These are phyloP conservation scores for Penicillium sp. DNA, from an alignment of 2,329 filamentous ascomycete genomes.

Conservation along the genomic window DNA sequence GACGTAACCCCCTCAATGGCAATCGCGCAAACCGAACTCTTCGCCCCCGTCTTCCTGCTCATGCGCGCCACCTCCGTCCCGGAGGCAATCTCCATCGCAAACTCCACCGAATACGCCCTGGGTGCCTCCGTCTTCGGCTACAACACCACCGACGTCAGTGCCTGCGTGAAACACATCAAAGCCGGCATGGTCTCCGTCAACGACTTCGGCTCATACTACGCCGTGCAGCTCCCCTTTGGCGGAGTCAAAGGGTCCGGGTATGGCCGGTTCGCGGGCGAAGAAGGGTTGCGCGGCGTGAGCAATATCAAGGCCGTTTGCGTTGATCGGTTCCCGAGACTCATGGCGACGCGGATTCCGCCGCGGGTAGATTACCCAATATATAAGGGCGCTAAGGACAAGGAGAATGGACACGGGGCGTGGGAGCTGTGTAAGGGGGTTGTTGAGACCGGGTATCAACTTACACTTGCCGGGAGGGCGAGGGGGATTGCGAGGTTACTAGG, in stretches of 20 bases:
- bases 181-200: conserved; percentile 94
- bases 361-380: conserved; percentile 81
- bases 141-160: conserved; percentile 64
- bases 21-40: conserved; percentile 89
- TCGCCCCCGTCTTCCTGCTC: conserved; percentile 86
- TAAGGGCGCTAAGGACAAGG: conserved; percentile 57
- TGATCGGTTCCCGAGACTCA: conserved; percentile 65
- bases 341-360: conserved; percentile 78
- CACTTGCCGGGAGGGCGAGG: conserved; percentile 45
- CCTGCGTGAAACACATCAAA: conserved; percentile 70
- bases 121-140: conserved; percentile 87
- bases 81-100: conserved; percentile 77
- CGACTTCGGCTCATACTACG: conserved; percentile 92
- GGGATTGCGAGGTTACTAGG: conserved; percentile 44
- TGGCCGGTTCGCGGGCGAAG: conserved; percentile 88
- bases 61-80: conserved; percentile 72
- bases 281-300: conserved; percentile 82
- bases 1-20: conserved; percentile 85
- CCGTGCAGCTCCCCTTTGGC: conserved; percentile 92
- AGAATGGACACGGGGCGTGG: conserved; percentile 68
- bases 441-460: conserved; percentile 53
- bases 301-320: conserved; percentile 86
- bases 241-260: conserved; percentile 90
- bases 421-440: conserved; percentile 53
- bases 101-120: conserved; percentile 82